Percentiles rank a stretch among this genome's conserved stretches.
Conservation (phyloP, 192 early-diverging fungal genomes). For the Coemansia sp. region DNA sequence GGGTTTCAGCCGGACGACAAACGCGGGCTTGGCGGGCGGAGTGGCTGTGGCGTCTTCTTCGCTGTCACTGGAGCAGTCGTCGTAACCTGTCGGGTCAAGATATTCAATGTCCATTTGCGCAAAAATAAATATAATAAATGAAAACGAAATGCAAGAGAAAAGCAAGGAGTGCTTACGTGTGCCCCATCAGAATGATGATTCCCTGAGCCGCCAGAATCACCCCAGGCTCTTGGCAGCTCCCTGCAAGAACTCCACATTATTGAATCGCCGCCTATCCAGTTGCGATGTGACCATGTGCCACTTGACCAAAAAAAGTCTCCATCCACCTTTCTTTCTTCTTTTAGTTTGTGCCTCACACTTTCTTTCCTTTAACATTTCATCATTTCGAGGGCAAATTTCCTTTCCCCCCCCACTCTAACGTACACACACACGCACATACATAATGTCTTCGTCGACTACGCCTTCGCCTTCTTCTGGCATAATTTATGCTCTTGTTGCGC, state of each 20-base stretch:
- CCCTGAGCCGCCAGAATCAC: not conserved
- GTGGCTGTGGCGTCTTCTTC: constrained; percentile 25
- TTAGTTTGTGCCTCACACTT: constrained; percentile 3
- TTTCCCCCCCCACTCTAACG: not conserved
- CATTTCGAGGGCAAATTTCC: not conserved
- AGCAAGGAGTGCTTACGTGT: not conserved
- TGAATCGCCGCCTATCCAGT: not conserved
- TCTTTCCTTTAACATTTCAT: not conserved
- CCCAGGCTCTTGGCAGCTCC: not conserved
- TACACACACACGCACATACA: too few relatives aligned
- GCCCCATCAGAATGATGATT: not conserved
- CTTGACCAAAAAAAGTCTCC: not conserved
- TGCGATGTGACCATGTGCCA: not conserved
- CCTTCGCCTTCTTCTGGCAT: constrained; percentile 56
- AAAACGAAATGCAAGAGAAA: not conserved
- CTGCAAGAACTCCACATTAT: not conserved
- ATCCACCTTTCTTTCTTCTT: not conserved
- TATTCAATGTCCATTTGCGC: constrained; percentile 48
- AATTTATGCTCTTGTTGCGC: constrained; percentile 80
- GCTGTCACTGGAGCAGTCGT: constrained; percentile 45
- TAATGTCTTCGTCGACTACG: constrained; percentile 10
- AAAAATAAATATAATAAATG: not conserved
- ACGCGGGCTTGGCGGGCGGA: constrained; percentile 1
- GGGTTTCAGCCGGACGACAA: constrained; percentile 33
- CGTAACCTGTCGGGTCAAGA: constrained; percentile 42